Percentiles rank a stretch among this genome's conserved stretches.
Evolutionary conservation across 805 yeast genomes (phyloP).

Genomic region (Saturnispora ahearnii): DNA sequence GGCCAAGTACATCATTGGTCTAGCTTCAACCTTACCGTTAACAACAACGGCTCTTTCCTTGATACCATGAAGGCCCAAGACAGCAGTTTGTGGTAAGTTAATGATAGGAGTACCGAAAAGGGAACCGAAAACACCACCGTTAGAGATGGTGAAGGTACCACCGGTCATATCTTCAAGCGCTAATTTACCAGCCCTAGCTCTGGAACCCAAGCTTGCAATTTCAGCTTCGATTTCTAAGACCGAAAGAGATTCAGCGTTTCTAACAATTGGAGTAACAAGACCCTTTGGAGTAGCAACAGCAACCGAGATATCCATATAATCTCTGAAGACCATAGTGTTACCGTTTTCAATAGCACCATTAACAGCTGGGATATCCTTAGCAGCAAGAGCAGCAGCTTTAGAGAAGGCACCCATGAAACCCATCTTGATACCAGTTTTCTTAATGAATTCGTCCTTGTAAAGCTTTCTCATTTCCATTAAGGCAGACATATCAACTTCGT

Average conservation of each 20-base stretch:
- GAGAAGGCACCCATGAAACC: constrained; percentile 99
- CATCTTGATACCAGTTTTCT: constrained; percentile 86
- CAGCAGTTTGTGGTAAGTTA: constrained; percentile 97
- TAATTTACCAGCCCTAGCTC: constrained; percentile 95
- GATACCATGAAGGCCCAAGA: constrained; percentile 92
- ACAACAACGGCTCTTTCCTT: constrained; percentile 91
- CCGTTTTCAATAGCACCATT: constrained; percentile 90
- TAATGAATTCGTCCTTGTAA: constrained; percentile 93
- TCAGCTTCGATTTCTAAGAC: constrained; percentile 86
- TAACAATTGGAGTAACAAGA: constrained; percentile 92
- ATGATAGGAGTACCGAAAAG: constrained; percentile 97
- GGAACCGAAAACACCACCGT: constrained; percentile 99
- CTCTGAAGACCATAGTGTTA: constrained; percentile 91
- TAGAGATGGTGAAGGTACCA: constrained; percentile 97
- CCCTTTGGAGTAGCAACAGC: constrained; percentile 99
- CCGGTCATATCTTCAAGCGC: constrained; percentile 98
- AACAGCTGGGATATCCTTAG: constrained; percentile 90
- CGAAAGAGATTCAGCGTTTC: constrained; percentile 89
- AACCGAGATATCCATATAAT: constrained; percentile 88
- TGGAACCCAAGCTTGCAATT: constrained; percentile 69
- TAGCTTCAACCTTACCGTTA: constrained; percentile 88
- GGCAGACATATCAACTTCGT: constrained; percentile 94
- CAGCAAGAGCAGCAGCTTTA: constrained; percentile 85
- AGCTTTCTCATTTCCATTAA: constrained; percentile 89
- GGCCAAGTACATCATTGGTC: constrained; percentile 99